Evolutionary conservation across 306 rosid genomes (phyloP), one percentile per base, ranked within the genome.

Genomic region (Ziziphus jujuba): DNA sequence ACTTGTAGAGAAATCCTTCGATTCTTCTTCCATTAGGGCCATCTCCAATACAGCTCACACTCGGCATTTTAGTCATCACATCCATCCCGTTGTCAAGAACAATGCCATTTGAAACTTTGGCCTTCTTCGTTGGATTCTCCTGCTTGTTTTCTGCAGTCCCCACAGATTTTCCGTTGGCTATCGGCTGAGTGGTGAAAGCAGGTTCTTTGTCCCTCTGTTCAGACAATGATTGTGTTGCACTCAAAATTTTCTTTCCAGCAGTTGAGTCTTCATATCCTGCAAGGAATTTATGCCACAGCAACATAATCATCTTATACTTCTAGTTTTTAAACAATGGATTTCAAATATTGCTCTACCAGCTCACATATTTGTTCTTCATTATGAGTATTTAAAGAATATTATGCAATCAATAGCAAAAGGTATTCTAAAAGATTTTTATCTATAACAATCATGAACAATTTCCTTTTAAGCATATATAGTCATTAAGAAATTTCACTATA

Each of bases 1-100:
- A 84, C 60, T 59, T 78, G 79, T 86, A 83, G 2, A 91, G 63
- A 70, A 84, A 43, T 17, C 97, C 96, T 38, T 86, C 75, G 7
- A 83, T 75, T 72, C 65, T 77, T 82, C 74, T 86, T 54, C 95
- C 95, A 20, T 34, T 34, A 0, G 80, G 87, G 56, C 85, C 89
- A 48, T 82, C 81, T 43, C 95, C 89, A 5, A 72, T 72, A 23
- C 87, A 77, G 8, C 56, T 73, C 74, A 84, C 96, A 6, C 61
- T 64, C 6, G 90, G 90, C 92, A 84, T 82, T 48, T 47, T 34
- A 16, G 66, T 58, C 78, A 66, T 56, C 73, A 72, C 69, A 0
- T 71, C 73, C 75, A 61, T 48, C 47, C 82, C 74, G 34, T 62
- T 73, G 57, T 64, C 74, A 67, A 62, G 35, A 35, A 54, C 34